Percentiles rank a stretch among this genome's conserved stretches.
Evolutionary conservation across 768 basidiomycete genomes (phyloP).

Genomic region (Epithele typhae): DNA sequence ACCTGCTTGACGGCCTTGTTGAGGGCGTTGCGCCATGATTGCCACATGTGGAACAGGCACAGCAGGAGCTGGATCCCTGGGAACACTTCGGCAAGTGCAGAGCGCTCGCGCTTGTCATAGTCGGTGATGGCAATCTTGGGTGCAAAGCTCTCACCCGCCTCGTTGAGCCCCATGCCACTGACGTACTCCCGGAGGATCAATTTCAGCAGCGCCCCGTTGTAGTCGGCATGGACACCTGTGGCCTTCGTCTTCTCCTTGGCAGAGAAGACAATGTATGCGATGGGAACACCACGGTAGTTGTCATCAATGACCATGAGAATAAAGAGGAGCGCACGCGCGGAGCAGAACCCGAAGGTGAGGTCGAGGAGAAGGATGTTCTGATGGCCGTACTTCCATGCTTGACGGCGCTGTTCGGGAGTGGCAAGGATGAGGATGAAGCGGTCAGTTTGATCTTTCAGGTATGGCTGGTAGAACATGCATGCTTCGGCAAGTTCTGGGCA

Average conservation of each 20-base stretch:
- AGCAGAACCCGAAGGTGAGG: conserved; percentile 21
- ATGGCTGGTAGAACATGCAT: too few relatives aligned
- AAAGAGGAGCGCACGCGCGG: conserved; percentile 20
- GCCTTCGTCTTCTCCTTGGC: conserved; percentile 26
- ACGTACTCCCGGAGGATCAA: not conserved
- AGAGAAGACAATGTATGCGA: conserved; percentile 31
- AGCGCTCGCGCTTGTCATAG: conserved; percentile 31
- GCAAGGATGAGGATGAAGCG: too few relatives aligned
- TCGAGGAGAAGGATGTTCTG: conserved; percentile 24
- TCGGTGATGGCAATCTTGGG: conserved; percentile 28
- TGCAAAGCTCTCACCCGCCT: not conserved
- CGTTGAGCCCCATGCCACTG: not conserved
- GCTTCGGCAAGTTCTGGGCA: too few relatives aligned
- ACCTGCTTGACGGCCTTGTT: too few relatives aligned
- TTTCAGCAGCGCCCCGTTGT: conserved; percentile 22
- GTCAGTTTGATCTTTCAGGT: too few relatives aligned
- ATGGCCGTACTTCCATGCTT: too few relatives aligned
- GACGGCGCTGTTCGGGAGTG: too few relatives aligned
- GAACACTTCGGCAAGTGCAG: conserved; percentile 27
- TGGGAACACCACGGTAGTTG: conserved; percentile 25
- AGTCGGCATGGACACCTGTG: conserved; percentile 25
- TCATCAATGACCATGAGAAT: conserved; percentile 33
- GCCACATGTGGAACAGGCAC: conserved; percentile 35
- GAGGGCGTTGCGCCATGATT: conserved; percentile 32
- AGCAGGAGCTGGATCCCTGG: conserved; percentile 29